A percentile compares a stretch with the other conserved stretches of the same genome.
phyloP scores from a whole-genome alignment of 129 eudicot genomes.

The Helichrysum umbraculigerum region DNA sequence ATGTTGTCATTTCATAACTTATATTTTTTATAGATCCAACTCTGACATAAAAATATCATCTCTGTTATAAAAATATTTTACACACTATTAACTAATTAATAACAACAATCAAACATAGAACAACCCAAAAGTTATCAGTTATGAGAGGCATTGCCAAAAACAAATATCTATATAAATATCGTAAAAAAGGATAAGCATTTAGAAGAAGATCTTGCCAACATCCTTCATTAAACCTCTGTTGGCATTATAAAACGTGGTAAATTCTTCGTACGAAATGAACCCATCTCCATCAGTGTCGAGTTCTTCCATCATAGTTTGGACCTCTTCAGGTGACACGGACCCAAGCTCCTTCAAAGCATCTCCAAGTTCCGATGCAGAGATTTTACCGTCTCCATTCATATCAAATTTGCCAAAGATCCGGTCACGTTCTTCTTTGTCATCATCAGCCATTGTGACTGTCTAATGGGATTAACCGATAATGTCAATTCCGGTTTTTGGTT shows the following conservation, averaged over 20 bases:
- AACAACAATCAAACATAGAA: neutral
- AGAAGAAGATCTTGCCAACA: conserved; percentile 68
- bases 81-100: neutral
- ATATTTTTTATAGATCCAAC: neutral
- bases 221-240: conserved; percentile 73
- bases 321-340: conserved; percentile 55
- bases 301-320: conserved; percentile 69
- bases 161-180: neutral
- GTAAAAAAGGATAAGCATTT: neutral
- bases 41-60: neutral
- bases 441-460: conserved; percentile 48
- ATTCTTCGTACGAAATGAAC: conserved; percentile 69
- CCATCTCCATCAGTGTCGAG: conserved; percentile 82
- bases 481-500: neutral
- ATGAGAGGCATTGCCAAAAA: neutral
- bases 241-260: conserved; percentile 56
- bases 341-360: conserved; percentile 70
- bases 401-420: conserved; percentile 68
- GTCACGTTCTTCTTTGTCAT: conserved; percentile 61
- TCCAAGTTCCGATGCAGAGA: conserved; percentile 74
- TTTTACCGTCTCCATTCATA: conserved; percentile 72
- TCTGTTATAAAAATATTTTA: neutral
- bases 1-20: no score
- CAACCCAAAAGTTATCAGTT: neutral
- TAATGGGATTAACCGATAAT: neutral